Base-by-base conservation (phyloP, 1,284 basidiomycete species). In the Heterobasidion annosum region DNA sequence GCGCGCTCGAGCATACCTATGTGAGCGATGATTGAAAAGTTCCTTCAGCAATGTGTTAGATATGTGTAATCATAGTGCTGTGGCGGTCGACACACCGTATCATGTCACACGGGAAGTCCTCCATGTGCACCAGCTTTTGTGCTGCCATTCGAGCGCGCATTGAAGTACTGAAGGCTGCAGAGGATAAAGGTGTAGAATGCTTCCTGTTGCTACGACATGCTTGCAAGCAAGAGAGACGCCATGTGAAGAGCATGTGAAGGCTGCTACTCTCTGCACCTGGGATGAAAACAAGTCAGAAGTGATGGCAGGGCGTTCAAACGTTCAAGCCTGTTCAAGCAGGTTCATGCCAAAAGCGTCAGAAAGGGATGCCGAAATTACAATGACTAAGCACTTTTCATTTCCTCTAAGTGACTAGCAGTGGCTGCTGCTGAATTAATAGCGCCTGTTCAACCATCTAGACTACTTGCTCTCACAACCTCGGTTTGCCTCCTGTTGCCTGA, bases 21-120 rank as follows among this genome's bases (percentile, higher is more conserved):
- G 67, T 96, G 93, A 1, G 93, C 93, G 63, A 97, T 94, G 56
- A 97, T 93, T 3, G 91, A 94, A 65, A 98, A 92, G 68, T 97
- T 97, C 51, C 91, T 93, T 60, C n/a, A n/a, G 35, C 25, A 10
- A 49, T 10, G 47, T 57, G 19, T 57, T 47, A 52, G 8, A 33
- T 45, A 35, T 7, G 32, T 13, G 40, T 35, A 37, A 48, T 34
- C 25, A 50, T 32, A 16, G 56, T 44, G 18, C 46, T 10, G 19
- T 13, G 37, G 46, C 19, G 48, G 34, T 13, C 16, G 19, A 59
- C 73, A 59, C 62, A 91, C 88, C 93, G 79, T 62, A 96, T 91
- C 15, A 80, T 67, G 47, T 92, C 83, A 57, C 83, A 83, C 1
- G 86, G 77, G 65, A 83, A 95, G 15, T 85, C 77, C 53, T 83